A percentile compares a stretch with the other conserved stretches of the same genome.
Conservation (phyloP, 257 asterid species). For the Craterostigma plantagineum region DNA sequence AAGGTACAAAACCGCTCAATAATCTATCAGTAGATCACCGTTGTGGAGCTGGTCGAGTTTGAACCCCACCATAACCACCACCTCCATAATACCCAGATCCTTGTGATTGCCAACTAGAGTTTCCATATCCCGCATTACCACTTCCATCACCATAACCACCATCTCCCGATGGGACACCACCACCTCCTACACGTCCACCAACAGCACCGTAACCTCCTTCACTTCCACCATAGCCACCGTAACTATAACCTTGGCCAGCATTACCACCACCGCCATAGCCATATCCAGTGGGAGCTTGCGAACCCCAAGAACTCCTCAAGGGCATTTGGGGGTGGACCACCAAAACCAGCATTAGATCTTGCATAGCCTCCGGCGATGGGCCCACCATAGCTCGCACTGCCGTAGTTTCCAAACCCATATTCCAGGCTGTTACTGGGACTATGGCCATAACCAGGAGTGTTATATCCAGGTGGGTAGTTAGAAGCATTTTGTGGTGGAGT, state of each 20-base stretch:
- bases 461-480: conserved; percentile 66
- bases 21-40: conserved; percentile 26
- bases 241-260: conserved; percentile 56
- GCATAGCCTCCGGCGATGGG: too few species aligned
- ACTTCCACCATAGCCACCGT: conserved; percentile 55
- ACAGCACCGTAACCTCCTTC: conserved; percentile 28
- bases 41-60: conserved; percentile 34
- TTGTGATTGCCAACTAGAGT: too few species aligned
- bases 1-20: too few species aligned
- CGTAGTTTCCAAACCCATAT: conserved; percentile 60
- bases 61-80: too few species aligned
- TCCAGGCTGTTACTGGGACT: conserved; percentile 65
- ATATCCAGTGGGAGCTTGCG: conserved; percentile 63
- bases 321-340: conserved; percentile 38
- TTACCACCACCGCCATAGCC: conserved; percentile 65
- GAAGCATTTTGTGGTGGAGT: conserved; percentile 50
- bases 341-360: too few species aligned
- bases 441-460: conserved; percentile 51
- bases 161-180: conserved; percentile 32
- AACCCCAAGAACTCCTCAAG: conserved; percentile 54
- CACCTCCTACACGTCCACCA: conserved; percentile 30
- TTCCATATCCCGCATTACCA: too few species aligned
- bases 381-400: conserved; percentile 39
- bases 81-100: too few species aligned
- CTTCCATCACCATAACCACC: conserved; percentile 67